Base-by-base conservation (phyloP, 1,284 basidiomycete species). In the Psilocybe mexicana region DNA sequence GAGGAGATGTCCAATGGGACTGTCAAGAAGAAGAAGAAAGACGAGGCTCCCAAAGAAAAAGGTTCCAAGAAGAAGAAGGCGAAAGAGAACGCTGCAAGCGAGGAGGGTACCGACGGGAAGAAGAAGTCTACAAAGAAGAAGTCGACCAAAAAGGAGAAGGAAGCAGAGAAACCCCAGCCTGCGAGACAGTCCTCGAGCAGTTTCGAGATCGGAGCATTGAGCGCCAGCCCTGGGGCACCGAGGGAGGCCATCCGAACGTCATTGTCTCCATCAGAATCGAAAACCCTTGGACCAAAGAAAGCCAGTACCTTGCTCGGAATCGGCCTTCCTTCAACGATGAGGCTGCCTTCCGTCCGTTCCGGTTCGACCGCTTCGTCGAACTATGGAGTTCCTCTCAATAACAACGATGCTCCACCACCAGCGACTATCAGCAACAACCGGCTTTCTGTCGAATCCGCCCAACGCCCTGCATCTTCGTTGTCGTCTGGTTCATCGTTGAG, bases 121-220 rank as follows among this genome's bases (percentile, higher is more conserved):
- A 69, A 68, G 30, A 67, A 65, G 26, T 71, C 73, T 60, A 72
- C 69, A 55, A 69, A 67, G 28, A 68, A 65, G 26, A 70, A 75
- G 62, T 75, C 62, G 54, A 59, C 60, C 40, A 45, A 53, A 43
- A 63, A 68, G 50, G 53, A 46, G 12, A 28, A 24, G 25, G 46
- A 48, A 48, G 30, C 12, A n/a, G 46, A 35, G 48, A 36, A 49
- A 26, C 35, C 63, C 40, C 68, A 69, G 52, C 79, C 77, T 0
- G 40, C 73, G 7, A 77, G 79, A 23, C 69, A 76, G 60, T 87
- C 85, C 1, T 78, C 79, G 0, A 84, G 84, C 66, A 85, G 82
- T 64, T 90, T 88, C 62, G 88, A 90, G 68, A 79, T 79, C 0
- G 87, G 86, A 25, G 69, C 77, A 2, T 73, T 84, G 54, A 79